These are phyloP conservation scores for Hansfordia pulvinata DNA, from an alignment of 2,329 filamentous ascomycete genomes.

Conservation along the genomic window DNA sequence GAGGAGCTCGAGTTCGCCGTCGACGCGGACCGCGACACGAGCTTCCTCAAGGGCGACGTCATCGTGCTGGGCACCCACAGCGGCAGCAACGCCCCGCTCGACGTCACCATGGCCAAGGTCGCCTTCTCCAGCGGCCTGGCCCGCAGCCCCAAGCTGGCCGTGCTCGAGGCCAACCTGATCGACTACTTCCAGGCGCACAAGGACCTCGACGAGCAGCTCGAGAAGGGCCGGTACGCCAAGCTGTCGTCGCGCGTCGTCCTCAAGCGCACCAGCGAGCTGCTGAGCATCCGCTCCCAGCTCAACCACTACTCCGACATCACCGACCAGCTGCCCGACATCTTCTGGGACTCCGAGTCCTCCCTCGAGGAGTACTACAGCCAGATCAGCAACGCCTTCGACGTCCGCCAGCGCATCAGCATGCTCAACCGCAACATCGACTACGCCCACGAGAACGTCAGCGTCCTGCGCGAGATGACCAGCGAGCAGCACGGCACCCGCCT, in stretches of 20 bases:
- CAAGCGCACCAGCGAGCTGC: conserved; percentile 83
- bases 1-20: conserved; percentile 83
- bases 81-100: conserved; percentile 29
- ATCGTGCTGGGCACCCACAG: conserved; percentile 74
- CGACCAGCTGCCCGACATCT: conserved; percentile 86
- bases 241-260: conserved; percentile 70
- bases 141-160: conserved; percentile 83
- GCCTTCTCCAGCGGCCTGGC: conserved; percentile 93
- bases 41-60: conserved; percentile 71
- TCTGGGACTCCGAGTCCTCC: conserved; percentile 93
- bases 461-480: conserved; percentile 75
- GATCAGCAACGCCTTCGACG: conserved; percentile 79
- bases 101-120: conserved; percentile 74
- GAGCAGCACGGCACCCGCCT: conserved; percentile 80
- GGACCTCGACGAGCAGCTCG: conserved; percentile 63
- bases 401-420: conserved; percentile 78
- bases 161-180: conserved; percentile 70
- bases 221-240: conserved; percentile 41
- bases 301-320: conserved; percentile 97
- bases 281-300: conserved; percentile 78
- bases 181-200: conserved; percentile 81
- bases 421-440: conserved; percentile 98
- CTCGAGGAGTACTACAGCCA: conserved; percentile 93
- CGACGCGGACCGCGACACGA: conserved; percentile 59
- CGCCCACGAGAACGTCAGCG: conserved; percentile 84